Evolutionary conservation across 257 asterid species (phyloP).

Genomic region (Scutellaria galericulata): DNA sequence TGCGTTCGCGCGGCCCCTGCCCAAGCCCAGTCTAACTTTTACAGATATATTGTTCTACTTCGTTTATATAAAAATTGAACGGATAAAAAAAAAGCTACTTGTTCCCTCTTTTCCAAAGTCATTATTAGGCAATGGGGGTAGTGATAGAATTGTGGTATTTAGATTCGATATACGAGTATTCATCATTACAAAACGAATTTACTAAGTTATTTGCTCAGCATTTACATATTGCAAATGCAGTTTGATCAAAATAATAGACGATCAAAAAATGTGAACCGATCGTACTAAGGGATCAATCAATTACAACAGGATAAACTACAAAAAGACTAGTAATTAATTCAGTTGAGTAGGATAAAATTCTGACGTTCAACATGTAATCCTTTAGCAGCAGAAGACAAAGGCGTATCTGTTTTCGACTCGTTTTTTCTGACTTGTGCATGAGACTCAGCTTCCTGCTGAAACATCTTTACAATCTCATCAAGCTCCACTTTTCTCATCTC

Average conservation of each 20-base stretch:
- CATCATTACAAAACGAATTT: too few species aligned
- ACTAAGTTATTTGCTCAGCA: too few species aligned
- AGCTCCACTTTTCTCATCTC: constrained; percentile 50
- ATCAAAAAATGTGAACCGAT: not conserved
- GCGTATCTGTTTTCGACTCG: not conserved
- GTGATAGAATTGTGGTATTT: too few species aligned
- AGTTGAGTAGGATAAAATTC: constrained; percentile 28
- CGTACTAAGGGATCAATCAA: not conserved
- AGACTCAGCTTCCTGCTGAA: constrained; percentile 51
- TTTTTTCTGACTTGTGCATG: constrained; percentile 52
- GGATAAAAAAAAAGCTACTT: too few species aligned
- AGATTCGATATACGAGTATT: too few species aligned
- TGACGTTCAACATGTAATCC: constrained; percentile 21
- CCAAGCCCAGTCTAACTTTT: not conserved
- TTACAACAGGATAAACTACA: not conserved
- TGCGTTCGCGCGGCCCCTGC: constrained; percentile 39
- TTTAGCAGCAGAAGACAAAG: constrained; percentile 19
- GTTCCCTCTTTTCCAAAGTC: too few species aligned
- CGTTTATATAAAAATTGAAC: too few species aligned
- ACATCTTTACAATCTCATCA: constrained; percentile 46
- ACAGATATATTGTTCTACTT: too few species aligned
- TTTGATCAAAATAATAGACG: too few species aligned
- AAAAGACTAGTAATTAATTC: not conserved
- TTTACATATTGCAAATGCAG: too few species aligned
- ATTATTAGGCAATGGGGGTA: too few species aligned